Base-by-base conservation (phyloP, 2,329 filamentous ascomycete genomes). In the Venturia carpophila region DNA sequence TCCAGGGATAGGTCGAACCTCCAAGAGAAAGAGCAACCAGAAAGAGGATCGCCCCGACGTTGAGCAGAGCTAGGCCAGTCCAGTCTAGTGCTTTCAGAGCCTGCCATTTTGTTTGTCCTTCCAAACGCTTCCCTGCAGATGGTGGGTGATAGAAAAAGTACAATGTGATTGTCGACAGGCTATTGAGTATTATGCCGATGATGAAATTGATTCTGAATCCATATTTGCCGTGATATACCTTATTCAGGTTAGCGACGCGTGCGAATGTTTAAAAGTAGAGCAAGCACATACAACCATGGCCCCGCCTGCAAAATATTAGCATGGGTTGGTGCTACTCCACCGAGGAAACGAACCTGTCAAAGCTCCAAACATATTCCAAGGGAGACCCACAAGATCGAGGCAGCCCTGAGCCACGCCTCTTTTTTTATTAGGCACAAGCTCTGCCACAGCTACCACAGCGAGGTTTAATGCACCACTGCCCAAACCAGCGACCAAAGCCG, bases 341-440 rank as follows among this genome's bases (percentile, higher is more conserved):
- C 11, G 15, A 17, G 30, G 37, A 13, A 21, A 43, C 60, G 11
- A 10, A 62, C 45, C 47, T 3, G 52, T 58, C 15, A 58, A 15
- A n/a, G 52, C 43, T 2, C 65, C 65, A 41, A 66, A 64, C 21
- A 66, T 30, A 19, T 1, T 45, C 65, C 65, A 67, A 19, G 64
- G 64, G 5, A 67, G 24, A 10, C 24, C 39, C 13, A 58, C 42
- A 45, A 67, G n/a, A 66, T 67, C 65, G 11, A 67, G 56, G n/a
- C 24, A 41, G 5, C 52, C 65, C 39, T 67, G 65, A 21, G 30
- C 65, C 5, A 13, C 5, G 2, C 65, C 65, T 24, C 65, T 34
- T 2, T 66, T 34, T 1, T 62, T 60, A 39, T 67, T 66, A 7
- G 63, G 39, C 5, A 67, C 65, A 3, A 67, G 34, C 24, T 67